Evolutionary conservation across 1,139 yeast genomes (phyloP), one percentile per base, ranked within the genome.

Genomic region (Nakaseomyces sp.): DNA sequence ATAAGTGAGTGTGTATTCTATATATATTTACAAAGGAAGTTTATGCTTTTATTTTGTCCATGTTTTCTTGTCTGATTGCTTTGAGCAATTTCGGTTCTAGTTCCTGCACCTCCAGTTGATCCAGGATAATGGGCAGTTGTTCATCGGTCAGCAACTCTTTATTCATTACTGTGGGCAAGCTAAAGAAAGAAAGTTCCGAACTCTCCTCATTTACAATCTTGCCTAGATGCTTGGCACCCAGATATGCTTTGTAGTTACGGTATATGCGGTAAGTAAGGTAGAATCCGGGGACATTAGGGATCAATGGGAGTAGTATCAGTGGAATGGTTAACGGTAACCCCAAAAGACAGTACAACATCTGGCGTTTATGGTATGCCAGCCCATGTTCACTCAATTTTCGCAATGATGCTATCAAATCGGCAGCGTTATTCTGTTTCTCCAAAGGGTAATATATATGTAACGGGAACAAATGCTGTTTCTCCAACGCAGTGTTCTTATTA

Each of bases 281-380:
- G 55, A 91, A 82, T 0, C 96, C 96, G 0, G 98, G 98, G n/a
- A 91, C 76, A 54, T 91, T 91, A 16, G 98, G 98, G 1, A 89
- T 62, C n/a, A 89, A 71, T 0, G 98, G 98, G 0, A 91, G 58
- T 39, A 88, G 58, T 0, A 87, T 88, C 44, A 88, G 64, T 1
- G 98, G 98, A 6, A 87, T 58, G 0, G 94, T 78, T 38, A 89
- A 52, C 1, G 97, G 97, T 2, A 91, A 65, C 2, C 81, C 80
- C 25, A 81, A 52, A 0, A 76, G 73, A 53, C 86, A 79, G 35
- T 69, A 53, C 15, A 71, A 40, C 52, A 74, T 63, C 47, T 67
- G 68, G 47, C 66, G 72, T 39, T 55, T 60, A 52, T 80, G 84
- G 37, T 64, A 62, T 1, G 54, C 46, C 15, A 66, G 50, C 6